Evolutionary conservation across 768 basidiomycete species (phyloP).

Genomic region (Russula sp.): DNA sequence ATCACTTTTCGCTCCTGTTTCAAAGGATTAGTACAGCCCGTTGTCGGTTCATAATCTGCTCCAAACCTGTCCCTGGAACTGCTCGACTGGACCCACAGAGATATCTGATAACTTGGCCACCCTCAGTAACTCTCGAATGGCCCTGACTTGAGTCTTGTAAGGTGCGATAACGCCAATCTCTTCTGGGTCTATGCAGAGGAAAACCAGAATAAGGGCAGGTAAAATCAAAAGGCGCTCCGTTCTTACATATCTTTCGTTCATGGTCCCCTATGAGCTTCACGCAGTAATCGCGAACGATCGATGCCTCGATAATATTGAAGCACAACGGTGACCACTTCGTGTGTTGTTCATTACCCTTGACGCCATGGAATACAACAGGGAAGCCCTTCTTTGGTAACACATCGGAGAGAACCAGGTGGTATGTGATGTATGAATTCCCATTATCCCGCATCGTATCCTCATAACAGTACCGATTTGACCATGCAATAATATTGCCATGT

Average conservation of each 20-base stretch:
- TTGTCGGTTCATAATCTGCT: background rate
- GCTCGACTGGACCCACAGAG: slow-evolving; percentile 42
- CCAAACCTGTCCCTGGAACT: slow-evolving; percentile 44
- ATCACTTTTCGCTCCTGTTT: slow-evolving; percentile 40
- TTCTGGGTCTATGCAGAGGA: slow-evolving; percentile 28
- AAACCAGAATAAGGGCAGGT: background rate
- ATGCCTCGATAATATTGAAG: slow-evolving; percentile 42
- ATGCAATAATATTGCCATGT: slow-evolving; percentile 46
- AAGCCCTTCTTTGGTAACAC: slow-evolving; percentile 35
- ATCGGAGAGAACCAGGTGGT: slow-evolving; percentile 33
- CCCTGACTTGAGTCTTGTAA: slow-evolving; percentile 40
- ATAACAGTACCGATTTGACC: slow-evolving; percentile 50
- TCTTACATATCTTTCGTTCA: slow-evolving; percentile 37
- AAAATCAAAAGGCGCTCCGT: background rate
- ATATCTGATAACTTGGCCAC: slow-evolving; percentile 26
- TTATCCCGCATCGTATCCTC: slow-evolving; percentile 36
- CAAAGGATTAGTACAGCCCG: background rate
- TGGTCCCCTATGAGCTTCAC: slow-evolving; percentile 33
- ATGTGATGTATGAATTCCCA: slow-evolving; percentile 34
- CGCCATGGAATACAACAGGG: slow-evolving; percentile 39
- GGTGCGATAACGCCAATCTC: slow-evolving; percentile 44
- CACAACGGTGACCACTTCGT: slow-evolving; percentile 40
- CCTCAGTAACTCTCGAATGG: slow-evolving; percentile 36
- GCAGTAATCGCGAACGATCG: slow-evolving; percentile 38
- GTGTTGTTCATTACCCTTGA: slow-evolving; percentile 37